Evolutionary conservation across 73 alveolate genomes (phyloP).

Genomic region (Diophrys sp.): DNA sequence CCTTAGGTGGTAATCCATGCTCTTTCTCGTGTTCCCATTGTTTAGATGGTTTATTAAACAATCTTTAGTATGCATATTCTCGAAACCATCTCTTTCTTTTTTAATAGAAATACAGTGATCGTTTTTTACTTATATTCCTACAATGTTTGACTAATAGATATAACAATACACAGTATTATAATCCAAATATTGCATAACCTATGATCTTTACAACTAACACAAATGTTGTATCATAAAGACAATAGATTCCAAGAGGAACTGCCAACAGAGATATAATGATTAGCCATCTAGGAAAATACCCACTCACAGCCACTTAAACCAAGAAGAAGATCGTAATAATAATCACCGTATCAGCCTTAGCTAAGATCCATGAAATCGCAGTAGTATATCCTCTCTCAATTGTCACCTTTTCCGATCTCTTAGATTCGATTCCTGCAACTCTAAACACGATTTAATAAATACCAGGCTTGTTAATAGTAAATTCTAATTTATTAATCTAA

Average conservation of each 20-base stretch:
- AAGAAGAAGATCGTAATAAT: background rate
- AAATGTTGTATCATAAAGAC: background rate
- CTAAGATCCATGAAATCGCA: too few relatives aligned
- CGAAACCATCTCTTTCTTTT: background rate
- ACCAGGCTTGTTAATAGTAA: background rate
- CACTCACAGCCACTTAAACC: background rate
- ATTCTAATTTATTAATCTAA: too few relatives aligned
- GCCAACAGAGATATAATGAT: background rate
- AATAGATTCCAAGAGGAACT: background rate
- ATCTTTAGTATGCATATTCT: background rate
- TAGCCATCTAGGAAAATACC: background rate
- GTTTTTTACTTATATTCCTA: background rate
- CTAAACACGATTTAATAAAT: too few relatives aligned
- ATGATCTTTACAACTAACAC: background rate
- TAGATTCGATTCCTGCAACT: background rate
- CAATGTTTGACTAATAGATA: background rate
- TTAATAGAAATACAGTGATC: background rate
- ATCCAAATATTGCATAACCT: background rate
- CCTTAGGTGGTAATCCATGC: background rate
- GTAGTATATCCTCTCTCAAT: too few relatives aligned
- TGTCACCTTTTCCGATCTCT: background rate
- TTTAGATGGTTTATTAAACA: background rate
- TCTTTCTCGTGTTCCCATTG: background rate
- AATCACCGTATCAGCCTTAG: too few relatives aligned
- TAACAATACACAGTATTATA: too few relatives aligned